Base-by-base conservation (phyloP, 106 monocot species). In the Apostasia shenzhenica region DNA sequence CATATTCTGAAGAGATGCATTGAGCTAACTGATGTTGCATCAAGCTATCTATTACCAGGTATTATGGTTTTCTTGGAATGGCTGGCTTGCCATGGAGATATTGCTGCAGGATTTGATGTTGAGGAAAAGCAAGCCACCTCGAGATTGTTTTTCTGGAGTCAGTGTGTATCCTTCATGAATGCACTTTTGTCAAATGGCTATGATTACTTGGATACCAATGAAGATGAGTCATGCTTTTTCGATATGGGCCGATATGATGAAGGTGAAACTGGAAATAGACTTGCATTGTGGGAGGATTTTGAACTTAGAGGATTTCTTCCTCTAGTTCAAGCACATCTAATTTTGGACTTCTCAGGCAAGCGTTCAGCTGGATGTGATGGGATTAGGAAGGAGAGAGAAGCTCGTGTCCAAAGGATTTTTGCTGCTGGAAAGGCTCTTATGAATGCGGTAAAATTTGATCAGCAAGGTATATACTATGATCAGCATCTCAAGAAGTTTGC, bases 231-330 rank as follows among this genome's bases (percentile, higher is more conserved):
- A n/a, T 99, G 86, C 62, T 92, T 99, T 71, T 87, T 68, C 61
- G 80, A 87, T 41, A 85, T 90, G 85, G 66, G 68, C 59, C 67
- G 0, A 8, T 92, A 99, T 76, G 97, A 92, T 57, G 97, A 93
- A 68, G 84, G 70, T 50, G 97, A 92, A 81, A 90, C 85, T 64
- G 87, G 76, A 11, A 89, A 97, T 48, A 72, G 84, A 54, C 76
- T 81, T 75, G 97, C 97, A 42, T 70, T 99, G 46, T 92, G 87
- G 97, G 97, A 99, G 68, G 97, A 99, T 70, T 85, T 92, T 78
- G 97, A 99, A 70, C 61, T 99, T 73, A 84, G 92, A 82, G 97
- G 92, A 66, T 99, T 99, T 74, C 64, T 69, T 43, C 97, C 97
- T 54, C 60, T 99, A 52, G 80, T 69, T 6, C 92, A 83, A 49